Conservation (phyloP, 1,139 yeast species). For the Waltiozyma sp. region DNA sequence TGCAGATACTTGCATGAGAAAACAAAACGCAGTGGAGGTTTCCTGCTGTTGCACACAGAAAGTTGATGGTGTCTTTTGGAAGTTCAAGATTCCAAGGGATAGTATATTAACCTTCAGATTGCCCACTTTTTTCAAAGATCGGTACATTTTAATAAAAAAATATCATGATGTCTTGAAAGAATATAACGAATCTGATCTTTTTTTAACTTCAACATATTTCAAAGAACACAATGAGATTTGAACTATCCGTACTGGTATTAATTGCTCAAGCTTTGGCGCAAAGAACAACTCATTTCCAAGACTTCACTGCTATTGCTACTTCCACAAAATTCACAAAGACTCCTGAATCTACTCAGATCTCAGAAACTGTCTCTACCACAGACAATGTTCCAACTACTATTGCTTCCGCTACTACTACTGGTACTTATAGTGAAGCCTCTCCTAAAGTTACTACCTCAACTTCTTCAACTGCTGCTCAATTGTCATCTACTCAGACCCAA, state of each 20-base stretch:
- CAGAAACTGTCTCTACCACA: background rate
- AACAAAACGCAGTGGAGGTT: no score
- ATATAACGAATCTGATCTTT: background rate
- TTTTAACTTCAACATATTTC: background rate
- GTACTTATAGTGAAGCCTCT: background rate
- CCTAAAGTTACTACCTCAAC: background rate
- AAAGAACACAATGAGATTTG: background rate
- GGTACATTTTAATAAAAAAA: no score
- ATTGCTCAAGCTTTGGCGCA: constrained; percentile 11
- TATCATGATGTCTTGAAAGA: no score
- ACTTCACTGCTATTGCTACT: constrained; percentile 16
- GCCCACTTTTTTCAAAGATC: background rate
- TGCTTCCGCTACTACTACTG: background rate
- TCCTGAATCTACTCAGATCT: constrained; percentile 1
- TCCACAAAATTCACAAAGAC: constrained; percentile 7
- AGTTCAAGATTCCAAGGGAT: background rate
- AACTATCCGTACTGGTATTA: constrained; percentile 8
- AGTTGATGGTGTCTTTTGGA: constrained; percentile 1
- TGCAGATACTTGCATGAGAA: background rate
- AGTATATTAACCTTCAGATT: background rate
- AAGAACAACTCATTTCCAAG: constrained; percentile 9
- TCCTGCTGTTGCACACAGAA: background rate
- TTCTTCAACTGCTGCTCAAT: background rate
- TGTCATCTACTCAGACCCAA: background rate
- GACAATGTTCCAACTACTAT: background rate